Percentiles rank a stretch among this genome's conserved stretches.
These are phyloP conservation scores for Ophiosphaerella herpotricha DNA, from an alignment of 2,329 filamentous ascomycete genomes.

Conservation along the genomic window DNA sequence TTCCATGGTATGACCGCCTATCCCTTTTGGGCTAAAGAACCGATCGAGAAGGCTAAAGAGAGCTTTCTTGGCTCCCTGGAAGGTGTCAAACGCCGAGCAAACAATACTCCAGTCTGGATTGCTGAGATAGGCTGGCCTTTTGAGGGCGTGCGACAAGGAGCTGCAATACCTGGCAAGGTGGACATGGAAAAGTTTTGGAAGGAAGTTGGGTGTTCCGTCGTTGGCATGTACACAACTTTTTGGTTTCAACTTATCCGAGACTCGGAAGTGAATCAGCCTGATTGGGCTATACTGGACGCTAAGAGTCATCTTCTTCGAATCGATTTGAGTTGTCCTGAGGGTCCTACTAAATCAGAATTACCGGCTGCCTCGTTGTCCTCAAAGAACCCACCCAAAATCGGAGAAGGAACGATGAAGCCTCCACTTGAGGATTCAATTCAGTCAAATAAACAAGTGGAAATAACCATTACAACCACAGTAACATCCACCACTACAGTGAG, in stretches of 20 bases:
- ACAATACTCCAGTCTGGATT: constrained; percentile 38
- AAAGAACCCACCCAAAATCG: neutral
- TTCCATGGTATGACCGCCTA: constrained; percentile 43
- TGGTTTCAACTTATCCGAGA: constrained; percentile 40
- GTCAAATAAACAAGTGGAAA: neutral
- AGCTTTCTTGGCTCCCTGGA: constrained; percentile 30
- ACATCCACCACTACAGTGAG: neutral
- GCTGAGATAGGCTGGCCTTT: constrained; percentile 43
- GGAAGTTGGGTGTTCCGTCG: constrained; percentile 34
- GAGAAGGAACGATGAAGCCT: neutral
- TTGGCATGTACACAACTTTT: constrained; percentile 39
- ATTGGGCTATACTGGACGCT: constrained; percentile 33
- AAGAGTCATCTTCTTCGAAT: constrained; percentile 19
- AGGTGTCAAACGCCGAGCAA: constrained; percentile 24
- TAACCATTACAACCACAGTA: neutral
- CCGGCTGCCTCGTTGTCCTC: neutral
- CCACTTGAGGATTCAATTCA: neutral
- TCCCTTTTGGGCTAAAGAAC: constrained; percentile 36
- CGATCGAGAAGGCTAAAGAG: constrained; percentile 47
- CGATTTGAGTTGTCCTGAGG: constrained; percentile 23
- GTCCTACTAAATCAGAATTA: neutral
- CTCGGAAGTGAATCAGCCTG: constrained; percentile 21
- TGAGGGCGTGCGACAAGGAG: constrained; percentile 12
- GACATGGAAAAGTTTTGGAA: constrained; percentile 37
- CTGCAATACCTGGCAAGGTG: constrained; percentile 19